Conservation (phyloP, 2,329 filamentous ascomycete species). For the Colletotrichum camelliae region DNA sequence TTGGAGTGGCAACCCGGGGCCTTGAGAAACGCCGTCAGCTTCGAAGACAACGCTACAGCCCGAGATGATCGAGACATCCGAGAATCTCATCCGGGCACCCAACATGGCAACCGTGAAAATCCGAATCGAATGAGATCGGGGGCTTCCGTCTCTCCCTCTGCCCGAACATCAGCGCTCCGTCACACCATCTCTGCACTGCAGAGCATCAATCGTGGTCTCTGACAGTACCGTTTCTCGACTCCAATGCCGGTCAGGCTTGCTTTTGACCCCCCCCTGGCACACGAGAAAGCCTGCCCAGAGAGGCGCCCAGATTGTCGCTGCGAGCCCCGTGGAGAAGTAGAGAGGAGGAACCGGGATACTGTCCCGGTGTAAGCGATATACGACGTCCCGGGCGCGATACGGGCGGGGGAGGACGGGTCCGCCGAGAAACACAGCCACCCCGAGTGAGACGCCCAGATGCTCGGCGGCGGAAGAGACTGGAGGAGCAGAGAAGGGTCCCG, state of each 20-base stretch:
- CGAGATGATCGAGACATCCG: neutral
- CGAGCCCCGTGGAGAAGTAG: neutral
- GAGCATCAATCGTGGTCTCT: neutral
- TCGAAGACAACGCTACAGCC: neutral
- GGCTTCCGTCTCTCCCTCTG: neutral
- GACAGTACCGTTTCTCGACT: neutral
- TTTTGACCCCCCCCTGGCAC: neutral
- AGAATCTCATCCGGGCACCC: neutral
- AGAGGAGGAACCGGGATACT: constrained; percentile 1
- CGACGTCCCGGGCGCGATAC: constrained; percentile 16
- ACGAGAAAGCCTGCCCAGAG: constrained; percentile 10
- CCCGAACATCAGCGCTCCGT: neutral
- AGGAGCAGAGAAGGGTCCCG: neutral
- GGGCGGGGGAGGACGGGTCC: constrained; percentile 14
- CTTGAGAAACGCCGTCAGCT: neutral
- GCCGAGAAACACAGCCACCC: constrained; percentile 22
- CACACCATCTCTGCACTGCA: constrained; percentile 4
- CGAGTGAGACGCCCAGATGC: constrained; percentile 20
- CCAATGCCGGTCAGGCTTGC: neutral
- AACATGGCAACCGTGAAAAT: neutral
- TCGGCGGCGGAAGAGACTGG: constrained; percentile 1
- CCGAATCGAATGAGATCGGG: constrained; percentile 2
- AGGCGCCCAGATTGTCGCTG: neutral
- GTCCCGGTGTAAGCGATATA: constrained; percentile 8
- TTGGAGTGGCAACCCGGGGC: neutral